A percentile compares a stretch with the other conserved stretches of the same genome.
Conservation (phyloP, 345 rosid species). For the Brassica nigra region DNA sequence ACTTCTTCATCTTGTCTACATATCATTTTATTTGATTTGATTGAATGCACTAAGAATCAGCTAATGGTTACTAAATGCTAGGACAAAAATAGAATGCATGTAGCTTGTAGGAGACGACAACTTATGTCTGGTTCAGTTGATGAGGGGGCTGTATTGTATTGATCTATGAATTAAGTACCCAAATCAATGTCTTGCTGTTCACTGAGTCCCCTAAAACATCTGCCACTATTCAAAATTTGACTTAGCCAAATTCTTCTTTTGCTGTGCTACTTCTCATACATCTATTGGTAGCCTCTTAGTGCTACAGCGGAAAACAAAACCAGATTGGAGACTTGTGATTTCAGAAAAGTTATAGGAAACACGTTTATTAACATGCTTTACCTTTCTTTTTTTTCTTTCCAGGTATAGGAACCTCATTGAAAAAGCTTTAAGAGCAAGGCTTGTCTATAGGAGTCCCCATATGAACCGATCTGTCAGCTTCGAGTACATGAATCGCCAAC, state of each 20-base stretch:
- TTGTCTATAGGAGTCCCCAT: slow-evolving; percentile 84
- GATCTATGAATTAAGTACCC: background rate
- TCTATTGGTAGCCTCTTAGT: background rate
- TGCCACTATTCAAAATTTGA: background rate
- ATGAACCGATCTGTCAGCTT: slow-evolving; percentile 98
- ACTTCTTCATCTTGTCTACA: background rate
- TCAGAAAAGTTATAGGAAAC: background rate
- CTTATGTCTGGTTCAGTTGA: background rate
- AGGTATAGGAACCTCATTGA: slow-evolving; percentile 94
- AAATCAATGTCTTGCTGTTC: background rate
- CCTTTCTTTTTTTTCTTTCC: slow-evolving; percentile 29
- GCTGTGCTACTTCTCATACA: background rate
- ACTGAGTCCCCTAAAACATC: background rate
- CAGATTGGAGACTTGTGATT: background rate
- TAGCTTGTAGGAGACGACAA: background rate
- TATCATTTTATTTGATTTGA: background rate
- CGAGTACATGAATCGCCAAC: slow-evolving; percentile 96
- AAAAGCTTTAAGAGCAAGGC: slow-evolving; percentile 87
- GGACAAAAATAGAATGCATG: background rate
- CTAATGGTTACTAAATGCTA: slow-evolving; percentile 2
- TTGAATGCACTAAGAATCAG: background rate
- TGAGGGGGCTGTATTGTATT: background rate
- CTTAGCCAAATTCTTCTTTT: background rate
- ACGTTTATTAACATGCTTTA: slow-evolving; percentile 1
- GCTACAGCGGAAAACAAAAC: background rate